phyloP scores from a whole-genome alignment of 768 basidiomycete genomes.

The Lentinus tigrinus region DNA sequence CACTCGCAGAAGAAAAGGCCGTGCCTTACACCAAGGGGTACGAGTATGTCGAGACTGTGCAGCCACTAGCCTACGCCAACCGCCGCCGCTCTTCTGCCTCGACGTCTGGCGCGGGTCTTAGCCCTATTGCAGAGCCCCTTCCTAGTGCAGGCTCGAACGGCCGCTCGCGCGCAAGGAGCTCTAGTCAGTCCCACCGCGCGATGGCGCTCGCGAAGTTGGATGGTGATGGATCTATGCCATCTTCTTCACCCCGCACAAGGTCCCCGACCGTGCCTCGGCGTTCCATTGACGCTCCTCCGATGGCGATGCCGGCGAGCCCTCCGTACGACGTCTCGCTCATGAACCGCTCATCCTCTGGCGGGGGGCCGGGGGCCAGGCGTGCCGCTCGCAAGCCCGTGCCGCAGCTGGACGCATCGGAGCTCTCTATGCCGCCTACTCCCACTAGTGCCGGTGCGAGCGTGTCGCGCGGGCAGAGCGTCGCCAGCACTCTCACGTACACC shows the following conservation, averaged over 20 bases:
- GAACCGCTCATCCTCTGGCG: slow-evolving; percentile 15
- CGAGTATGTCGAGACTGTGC: slow-evolving; percentile 17
- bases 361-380: slow-evolving; percentile 5
- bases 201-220: slow-evolving; percentile 18
- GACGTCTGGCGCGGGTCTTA: background rate
- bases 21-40: background rate
- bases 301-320: background rate
- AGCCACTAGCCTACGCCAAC: slow-evolving; percentile 1
- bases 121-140: slow-evolving; percentile 7
- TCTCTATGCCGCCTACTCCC: background rate
- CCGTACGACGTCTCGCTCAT: slow-evolving; percentile 1
- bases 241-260: slow-evolving; percentile 1
- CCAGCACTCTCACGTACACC: background rate
- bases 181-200: slow-evolving; percentile 13
- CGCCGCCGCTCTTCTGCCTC: slow-evolving; percentile 7
- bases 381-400: slow-evolving; percentile 25
- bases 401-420: slow-evolving; percentile 10
- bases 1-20: slow-evolving; percentile 11
- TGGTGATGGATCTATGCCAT: background rate
- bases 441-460: background rate
- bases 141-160: slow-evolving; percentile 1
- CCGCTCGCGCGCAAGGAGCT: slow-evolving; percentile 1
- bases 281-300: slow-evolving; percentile 2
- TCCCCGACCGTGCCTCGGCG: slow-evolving; percentile 6
- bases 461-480: background rate